These are phyloP conservation scores for Aspergillus bombycis DNA, from an alignment of 2,329 filamentous ascomycete species.

Conservation along the genomic window DNA sequence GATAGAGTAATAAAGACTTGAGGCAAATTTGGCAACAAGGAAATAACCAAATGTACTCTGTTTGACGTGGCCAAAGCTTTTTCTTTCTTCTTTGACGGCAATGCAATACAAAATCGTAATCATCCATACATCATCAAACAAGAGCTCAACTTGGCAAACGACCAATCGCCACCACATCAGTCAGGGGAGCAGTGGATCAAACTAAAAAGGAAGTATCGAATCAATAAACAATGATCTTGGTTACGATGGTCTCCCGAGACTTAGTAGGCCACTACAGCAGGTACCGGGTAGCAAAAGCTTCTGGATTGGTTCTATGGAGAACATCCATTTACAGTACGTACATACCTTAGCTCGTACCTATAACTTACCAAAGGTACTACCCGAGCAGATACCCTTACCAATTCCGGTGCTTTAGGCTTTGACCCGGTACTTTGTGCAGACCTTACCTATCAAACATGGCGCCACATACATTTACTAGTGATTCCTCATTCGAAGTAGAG, in stretches of 20 bases:
- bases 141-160: not conserved
- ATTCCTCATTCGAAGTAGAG: not conserved
- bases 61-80: not conserved
- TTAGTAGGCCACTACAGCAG: constrained; percentile 17
- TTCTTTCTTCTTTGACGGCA: not conserved
- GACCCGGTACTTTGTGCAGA: not conserved
- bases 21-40: not conserved
- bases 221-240: constrained; percentile 22
- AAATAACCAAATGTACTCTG: not conserved
- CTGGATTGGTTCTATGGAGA: constrained; percentile 20
- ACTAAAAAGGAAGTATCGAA: constrained; percentile 13
- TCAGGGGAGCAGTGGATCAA: constrained; percentile 18
- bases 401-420: not conserved
- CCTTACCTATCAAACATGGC: constrained; percentile 15
- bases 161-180: constrained; percentile 18
- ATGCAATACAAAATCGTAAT: not conserved
- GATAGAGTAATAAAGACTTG: not conserved
- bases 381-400: not conserved
- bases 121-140: not conserved
- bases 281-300: constrained; percentile 16
- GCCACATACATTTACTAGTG: not conserved
- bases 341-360: constrained; percentile 1
- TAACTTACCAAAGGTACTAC: not conserved
- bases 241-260: constrained; percentile 17
- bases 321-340: constrained; percentile 4